These are phyloP conservation scores for Xylaria digitata DNA, from an alignment of 2,329 filamentous ascomycete genomes.

Conservation along the genomic window DNA sequence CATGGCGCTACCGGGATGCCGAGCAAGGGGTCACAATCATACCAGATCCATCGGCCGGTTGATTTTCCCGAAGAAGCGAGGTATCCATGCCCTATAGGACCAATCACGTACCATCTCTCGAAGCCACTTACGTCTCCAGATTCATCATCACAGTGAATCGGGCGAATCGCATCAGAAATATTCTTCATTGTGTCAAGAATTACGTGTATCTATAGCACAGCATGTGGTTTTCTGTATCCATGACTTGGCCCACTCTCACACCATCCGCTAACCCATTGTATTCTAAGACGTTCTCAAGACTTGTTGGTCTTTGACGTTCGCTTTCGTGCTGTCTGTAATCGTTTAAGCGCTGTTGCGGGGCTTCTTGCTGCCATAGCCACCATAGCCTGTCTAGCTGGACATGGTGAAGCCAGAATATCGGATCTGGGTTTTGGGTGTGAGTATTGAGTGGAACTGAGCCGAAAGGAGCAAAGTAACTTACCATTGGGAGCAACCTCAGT, in stretches of 20 bases:
- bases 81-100: neutral
- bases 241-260: constrained; percentile 8
- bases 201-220: constrained; percentile 18
- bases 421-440: constrained; percentile 5
- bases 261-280: constrained; percentile 12
- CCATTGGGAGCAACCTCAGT: constrained; percentile 20
- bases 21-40: neutral
- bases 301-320: constrained; percentile 8
- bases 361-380: constrained; percentile 21
- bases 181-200: neutral
- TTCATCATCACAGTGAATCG: neutral
- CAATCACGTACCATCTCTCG: neutral
- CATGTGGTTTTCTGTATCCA: constrained; percentile 9
- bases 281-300: constrained; percentile 12
- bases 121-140: neutral
- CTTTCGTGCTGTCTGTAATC: constrained; percentile 16
- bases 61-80: neutral
- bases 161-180: neutral
- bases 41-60: neutral
- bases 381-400: constrained; percentile 23
- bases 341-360: constrained; percentile 5
- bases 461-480: neutral
- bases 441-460: neutral
- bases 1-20: neutral
- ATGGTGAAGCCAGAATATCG: constrained; percentile 27